Evolutionary conservation across 352 stramenopile genomes (phyloP), one percentile per base, ranked within the genome.

Genomic region (Saprolegnia parasitica): DNA sequence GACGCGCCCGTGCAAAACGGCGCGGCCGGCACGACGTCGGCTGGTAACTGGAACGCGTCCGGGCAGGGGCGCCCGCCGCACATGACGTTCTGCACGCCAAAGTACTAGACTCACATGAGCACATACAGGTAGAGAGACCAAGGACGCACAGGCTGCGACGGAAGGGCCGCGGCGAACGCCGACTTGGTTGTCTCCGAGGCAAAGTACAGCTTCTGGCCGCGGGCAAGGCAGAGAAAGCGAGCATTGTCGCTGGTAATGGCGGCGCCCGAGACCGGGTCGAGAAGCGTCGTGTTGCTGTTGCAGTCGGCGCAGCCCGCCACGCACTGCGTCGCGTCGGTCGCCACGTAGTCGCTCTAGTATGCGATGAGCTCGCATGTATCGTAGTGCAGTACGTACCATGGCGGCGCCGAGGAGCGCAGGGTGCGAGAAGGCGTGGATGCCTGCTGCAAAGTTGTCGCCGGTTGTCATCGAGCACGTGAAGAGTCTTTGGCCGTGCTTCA

Each of bases 171-270:
- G 11, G 90, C 66, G 74, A 91, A 94, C 68, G 76, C 57, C 56
- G 81, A 79, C 74, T 88, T 88, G 63, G 76, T 89, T 26, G 67
- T 71, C 58, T 88, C 76, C 23, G 84, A 90, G 32, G 81, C 78
- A 65, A 94, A 94, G 77, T 91, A 94, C 63, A 94, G 81, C 76
- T 92, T 94, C 74, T 94, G 86, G 62, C 81, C 86, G 45, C 89
- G 89, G 11, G 65, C 71, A 26, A 94, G 66, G 68, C 86, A 94
- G 35, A 92, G 76, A 54, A 82, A 89, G 47, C 87, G 76, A 72
- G 81, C 91, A 71, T 86, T 92, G 56, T 76, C 71, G 10, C 70
- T 71, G 4, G 79, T 84, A 55, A 93, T 73, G 15, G 68, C 57
- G 49, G 78, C 77, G 29, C 86, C 86, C 24, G 81, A 81, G 55